Evolutionary conservation across 2,329 filamentous ascomycete genomes (phyloP), one percentile per base, ranked within the genome.

Genomic region (Ophidiomyces ophidiicola): DNA sequence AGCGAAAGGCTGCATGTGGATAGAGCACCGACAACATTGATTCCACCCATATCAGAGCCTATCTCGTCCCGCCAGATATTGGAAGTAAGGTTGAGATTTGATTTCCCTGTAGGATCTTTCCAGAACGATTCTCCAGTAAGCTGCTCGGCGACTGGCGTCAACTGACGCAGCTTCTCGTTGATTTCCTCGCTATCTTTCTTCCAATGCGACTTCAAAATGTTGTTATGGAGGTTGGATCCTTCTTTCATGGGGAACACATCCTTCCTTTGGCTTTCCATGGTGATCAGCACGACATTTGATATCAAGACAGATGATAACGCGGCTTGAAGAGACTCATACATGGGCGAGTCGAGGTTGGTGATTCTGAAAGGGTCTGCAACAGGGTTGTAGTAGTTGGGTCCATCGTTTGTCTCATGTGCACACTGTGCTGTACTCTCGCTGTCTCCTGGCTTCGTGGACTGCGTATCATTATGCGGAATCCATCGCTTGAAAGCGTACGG

Each of bases 231-330:
- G 28, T 50, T 45, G 7, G 54, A 56, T 1, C 47, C 53, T 18
- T 46, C 39, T 32, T 48, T 50, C 5, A 58, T 44, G 4, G 55
- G 55, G 25, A 58, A 58, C 14, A 57, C 28, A 14, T 56, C 55
- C 28, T 57, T 56, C 14, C 55, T 47, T 6, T 51, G 44, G 36
- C 55, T 58, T 39, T 58, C 55, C 53, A 57, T 53, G 15, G 52
- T 46, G 20, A 58, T 44, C 18, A 58, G 32, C 11, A 57, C 40
- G 20, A 58, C 46, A 33, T 58, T 55, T 3, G 45, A 55, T n/a
- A 58, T 55, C 4, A 51, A 44, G 3, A 56, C 42, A 6, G 48
- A 36, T 14, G 49, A 46, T 3, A 58, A 36, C 4, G 50, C 53
- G 26, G 43, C 34, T 20, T 51, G 26, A 20, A 58, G 35, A 11